Percentiles rank a stretch among this genome's conserved stretches.
These are phyloP conservation scores for Nakazawaea ambrosiae DNA, from an alignment of 805 yeast genomes.

Conservation along the genomic window DNA sequence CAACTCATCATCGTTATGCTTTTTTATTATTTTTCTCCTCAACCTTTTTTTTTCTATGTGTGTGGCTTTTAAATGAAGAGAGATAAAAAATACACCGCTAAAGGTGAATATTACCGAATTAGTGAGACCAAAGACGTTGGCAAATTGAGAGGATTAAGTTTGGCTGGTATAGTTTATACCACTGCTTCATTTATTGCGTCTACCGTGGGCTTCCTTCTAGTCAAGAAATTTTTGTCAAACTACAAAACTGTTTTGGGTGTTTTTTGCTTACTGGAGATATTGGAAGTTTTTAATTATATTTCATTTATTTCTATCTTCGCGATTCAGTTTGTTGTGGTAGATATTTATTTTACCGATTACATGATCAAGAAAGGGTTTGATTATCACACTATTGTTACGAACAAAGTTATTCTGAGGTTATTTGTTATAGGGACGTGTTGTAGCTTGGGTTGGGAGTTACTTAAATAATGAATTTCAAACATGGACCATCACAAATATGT, in stretches of 20 bases:
- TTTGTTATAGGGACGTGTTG: conserved; percentile 5
- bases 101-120: too few species aligned
- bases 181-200: background rate
- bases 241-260: too few species aligned
- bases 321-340: conserved; percentile 4
- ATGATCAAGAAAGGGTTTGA: background rate
- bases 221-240: background rate
- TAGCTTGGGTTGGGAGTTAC: conserved; percentile 3
- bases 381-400: background rate
- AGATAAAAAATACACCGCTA: too few species aligned
- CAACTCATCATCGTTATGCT: too few species aligned
- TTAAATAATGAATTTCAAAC: too few species aligned
- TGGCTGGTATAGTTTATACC: background rate
- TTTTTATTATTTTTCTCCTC: too few species aligned
- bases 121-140: too few species aligned
- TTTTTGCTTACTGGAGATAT: too few species aligned
- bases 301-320: background rate
- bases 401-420: conserved; percentile 3
- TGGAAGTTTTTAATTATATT: too few species aligned
- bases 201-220: background rate
- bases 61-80: too few species aligned
- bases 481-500: too few species aligned
- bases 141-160: background rate
- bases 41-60: too few species aligned
- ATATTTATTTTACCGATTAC: conserved; percentile 1